Conservation (phyloP, 768 basidiomycete genomes). For the Tulasnella sp. region DNA sequence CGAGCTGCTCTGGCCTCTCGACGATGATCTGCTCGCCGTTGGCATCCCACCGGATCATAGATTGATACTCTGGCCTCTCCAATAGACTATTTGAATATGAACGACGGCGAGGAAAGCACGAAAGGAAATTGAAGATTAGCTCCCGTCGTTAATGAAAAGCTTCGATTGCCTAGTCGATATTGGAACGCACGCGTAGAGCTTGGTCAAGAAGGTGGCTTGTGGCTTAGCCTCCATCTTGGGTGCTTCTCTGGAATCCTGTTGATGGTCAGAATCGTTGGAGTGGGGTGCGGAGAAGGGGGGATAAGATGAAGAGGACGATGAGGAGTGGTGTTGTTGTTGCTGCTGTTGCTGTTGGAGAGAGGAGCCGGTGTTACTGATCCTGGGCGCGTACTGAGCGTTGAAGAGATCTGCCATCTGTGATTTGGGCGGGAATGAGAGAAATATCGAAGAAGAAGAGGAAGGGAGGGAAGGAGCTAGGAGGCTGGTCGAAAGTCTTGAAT, state of each 20-base stretch:
- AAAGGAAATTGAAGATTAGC: constrained; percentile 4
- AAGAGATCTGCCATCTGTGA: constrained; percentile 7
- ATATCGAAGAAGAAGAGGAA: not conserved
- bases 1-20: constrained; percentile 85
- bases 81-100: constrained; percentile 60
- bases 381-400: not conserved
- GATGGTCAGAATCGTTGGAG: not conserved
- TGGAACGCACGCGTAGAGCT: constrained; percentile 77
- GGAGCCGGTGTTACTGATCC: not conserved
- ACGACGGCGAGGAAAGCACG: constrained; percentile 5
- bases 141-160: not conserved
- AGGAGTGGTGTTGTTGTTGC: constrained; percentile 8
- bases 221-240: constrained; percentile 68
- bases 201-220: constrained; percentile 92
- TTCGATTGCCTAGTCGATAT: not conserved
- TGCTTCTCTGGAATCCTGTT: constrained; percentile 22
- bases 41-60: constrained; percentile 95
- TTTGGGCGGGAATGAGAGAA: not conserved
- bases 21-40: constrained; percentile 93
- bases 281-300: not conserved
- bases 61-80: constrained; percentile 85
- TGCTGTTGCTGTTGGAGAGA: constrained; percentile 6
- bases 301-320: constrained; percentile 6
- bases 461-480: not conserved
- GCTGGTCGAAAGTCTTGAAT: not conserved